These are phyloP conservation scores for Phytophthora podocarpi DNA, from an alignment of 352 stramenopile species.

Conservation along the genomic window DNA sequence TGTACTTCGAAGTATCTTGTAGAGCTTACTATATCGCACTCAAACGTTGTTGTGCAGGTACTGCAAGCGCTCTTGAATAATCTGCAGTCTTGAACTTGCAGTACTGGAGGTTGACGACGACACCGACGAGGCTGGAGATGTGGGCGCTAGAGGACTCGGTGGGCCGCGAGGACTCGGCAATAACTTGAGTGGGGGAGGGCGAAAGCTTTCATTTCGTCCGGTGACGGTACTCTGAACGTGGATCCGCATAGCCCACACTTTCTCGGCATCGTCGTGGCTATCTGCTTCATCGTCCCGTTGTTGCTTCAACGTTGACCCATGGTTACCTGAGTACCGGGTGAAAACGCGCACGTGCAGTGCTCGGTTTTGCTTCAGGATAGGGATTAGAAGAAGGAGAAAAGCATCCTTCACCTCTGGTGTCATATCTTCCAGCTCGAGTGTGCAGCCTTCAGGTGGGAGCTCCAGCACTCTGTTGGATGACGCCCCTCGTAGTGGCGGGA, in stretches of 20 bases:
- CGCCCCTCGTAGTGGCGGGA: slow-evolving; percentile 23
- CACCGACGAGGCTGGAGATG: slow-evolving; percentile 32
- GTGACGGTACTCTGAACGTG: slow-evolving; percentile 45
- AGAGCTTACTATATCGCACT: background rate
- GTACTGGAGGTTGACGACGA: slow-evolving; percentile 34
- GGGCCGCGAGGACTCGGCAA: slow-evolving; percentile 3
- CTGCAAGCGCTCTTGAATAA: slow-evolving; percentile 68
- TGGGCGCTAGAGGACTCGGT: slow-evolving; percentile 19
- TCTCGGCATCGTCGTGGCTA: slow-evolving; percentile 12
- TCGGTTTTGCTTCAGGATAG: slow-evolving; percentile 63
- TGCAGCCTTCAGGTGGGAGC: slow-evolving; percentile 37
- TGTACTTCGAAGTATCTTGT: no score
- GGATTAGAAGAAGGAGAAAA: slow-evolving; percentile 69
- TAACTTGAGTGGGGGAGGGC: slow-evolving; percentile 14
- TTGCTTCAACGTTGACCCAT: background rate
- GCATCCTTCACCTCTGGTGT: slow-evolving; percentile 76
- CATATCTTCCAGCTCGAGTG: slow-evolving; percentile 59
- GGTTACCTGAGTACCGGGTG: slow-evolving; percentile 38
- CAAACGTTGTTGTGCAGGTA: slow-evolving; percentile 46
- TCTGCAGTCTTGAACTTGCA: slow-evolving; percentile 52
- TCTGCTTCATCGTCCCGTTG: slow-evolving; percentile 9
- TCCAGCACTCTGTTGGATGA: slow-evolving; percentile 23
- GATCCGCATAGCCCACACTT: slow-evolving; percentile 68
- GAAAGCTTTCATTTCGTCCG: slow-evolving; percentile 1
- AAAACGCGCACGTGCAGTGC: slow-evolving; percentile 61